Conservation (phyloP, 139 green algal species). For the Edaphochlamys debaryana region DNA sequence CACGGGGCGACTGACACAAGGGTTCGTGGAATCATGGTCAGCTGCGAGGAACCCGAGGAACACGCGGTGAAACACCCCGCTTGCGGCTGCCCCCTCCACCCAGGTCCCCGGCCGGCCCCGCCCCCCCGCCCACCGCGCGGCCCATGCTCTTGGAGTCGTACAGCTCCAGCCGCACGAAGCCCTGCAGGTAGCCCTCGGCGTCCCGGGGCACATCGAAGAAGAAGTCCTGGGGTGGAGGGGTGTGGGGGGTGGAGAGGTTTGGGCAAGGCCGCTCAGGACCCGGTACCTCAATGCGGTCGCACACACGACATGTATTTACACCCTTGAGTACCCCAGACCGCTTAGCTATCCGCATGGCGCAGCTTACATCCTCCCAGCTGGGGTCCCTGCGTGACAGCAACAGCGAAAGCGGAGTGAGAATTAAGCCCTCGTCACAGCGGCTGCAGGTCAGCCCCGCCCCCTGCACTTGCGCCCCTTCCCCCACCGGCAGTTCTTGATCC, state of each 20-base stretch:
- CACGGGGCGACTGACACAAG: too few relatives aligned
- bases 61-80: too few relatives aligned
- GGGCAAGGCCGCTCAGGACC: too few relatives aligned
- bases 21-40: too few relatives aligned
- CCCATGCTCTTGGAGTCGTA: background rate
- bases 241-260: background rate
- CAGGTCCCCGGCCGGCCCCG: too few relatives aligned
- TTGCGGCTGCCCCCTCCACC: too few relatives aligned
- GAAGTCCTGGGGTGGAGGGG: background rate
- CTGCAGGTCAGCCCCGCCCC: too few relatives aligned
- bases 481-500: conserved; percentile 1
- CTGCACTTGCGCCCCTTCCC: too few relatives aligned
- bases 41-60: too few relatives aligned
- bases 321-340: background rate
- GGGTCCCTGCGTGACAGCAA: background rate
- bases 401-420: too few relatives aligned
- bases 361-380: conserved; percentile 4
- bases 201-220: conserved; percentile 6
- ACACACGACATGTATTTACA: background rate
- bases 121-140: too few relatives aligned
- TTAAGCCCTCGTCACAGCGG: too few relatives aligned
- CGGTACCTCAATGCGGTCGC: background rate
- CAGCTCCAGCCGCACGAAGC: conserved; percentile 17
- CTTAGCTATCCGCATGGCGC: background rate
- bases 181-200: background rate